Base-by-base conservation (phyloP, 2,329 filamentous ascomycete species). In the Mycosphaerella arachidis region DNA sequence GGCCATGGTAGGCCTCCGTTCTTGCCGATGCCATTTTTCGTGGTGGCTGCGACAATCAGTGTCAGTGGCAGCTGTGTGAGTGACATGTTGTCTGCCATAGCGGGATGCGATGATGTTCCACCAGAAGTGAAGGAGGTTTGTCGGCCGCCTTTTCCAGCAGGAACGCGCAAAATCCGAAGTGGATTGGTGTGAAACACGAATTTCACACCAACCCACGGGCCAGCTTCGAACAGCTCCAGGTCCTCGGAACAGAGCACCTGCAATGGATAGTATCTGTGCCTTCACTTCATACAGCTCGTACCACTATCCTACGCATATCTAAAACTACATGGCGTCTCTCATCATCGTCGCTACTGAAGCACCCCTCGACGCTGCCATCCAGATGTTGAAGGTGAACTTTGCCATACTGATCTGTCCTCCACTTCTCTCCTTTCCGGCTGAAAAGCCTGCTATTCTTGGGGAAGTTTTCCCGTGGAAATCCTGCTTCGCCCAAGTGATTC, bases 1-100 rank as follows among this genome's bases (percentile, higher is more conserved):
- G 88, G 90, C 94, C 94, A 99, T 4, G 94, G 94, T 57, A 99
- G 85, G 3, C 81, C 83, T 61, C 91, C 91, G 61, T 82, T 81
- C 51, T 84, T 82, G 60, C 94, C 94, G 70, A 99, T 97, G 73
- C 94, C 94, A 80, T 97, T 85, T 43, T 79, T 80, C 55, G 88
- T 87, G n/a, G 92, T 96, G 18, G 92, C 88, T n/a, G 91, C 93
- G 69, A 97, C 91, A 74, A 97, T 89, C 69, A 97, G 84, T n/a
- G 91, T 97, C 56, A 97, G 79, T 1, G 72, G 70, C 4, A 65
- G 46, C 35, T 70, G 67, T 35, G 66, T 63, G 20, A 68, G 55
- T 13, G 70, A 69, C 70, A 72, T 72, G 20, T 64, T 55, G 20
- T 67, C 64, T 29, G 62, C 63, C 67, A 67, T 69, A 37, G 16